Evolutionary conservation across 169 alveolate species (phyloP), one percentile per base, ranked within the genome.

Genomic region (Eimeria praecox): DNA sequence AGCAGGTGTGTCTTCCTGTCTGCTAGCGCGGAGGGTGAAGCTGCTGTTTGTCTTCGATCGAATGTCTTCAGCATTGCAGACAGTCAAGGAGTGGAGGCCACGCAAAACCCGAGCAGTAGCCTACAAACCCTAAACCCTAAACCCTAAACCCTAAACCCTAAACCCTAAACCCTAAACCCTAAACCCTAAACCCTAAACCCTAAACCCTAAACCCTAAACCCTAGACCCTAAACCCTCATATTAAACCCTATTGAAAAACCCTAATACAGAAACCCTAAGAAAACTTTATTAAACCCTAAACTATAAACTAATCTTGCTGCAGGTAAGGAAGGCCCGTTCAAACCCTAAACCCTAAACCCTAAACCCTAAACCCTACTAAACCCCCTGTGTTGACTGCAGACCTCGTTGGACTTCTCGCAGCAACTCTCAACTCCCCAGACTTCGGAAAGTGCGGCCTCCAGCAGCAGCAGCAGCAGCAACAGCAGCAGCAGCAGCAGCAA

Each of bases 381-480:
- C 24, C 52, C 52, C 12, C 35, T 35, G 86, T 16, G 38, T n/a
- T 69, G 16, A 33, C 30, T n/a, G 40, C 44, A 69, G 86, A 24
- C 52, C 86, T 75, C 86, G 10, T 75, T 6, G 86, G 56, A 9
- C 42, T 75, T 38, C 42, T 75, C 30, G 49, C 49, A 9, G 86
- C 86, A 35, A 52, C 52, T 16, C 49, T 75, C 14, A 75, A 75
- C 86, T 33, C 52, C 30, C 86, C 86, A 9, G 44, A 75, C 49
- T 75, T 75, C 52, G 86, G 86, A 33, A 75, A 27, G 86, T 75
- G 86, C 54, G 56, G n/a, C 27, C 42, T 75, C 54, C 27, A 9
- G 27, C 86, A 33, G 86, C 54, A 44, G 42, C 56, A 49, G 56
- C 20, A 5, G 56, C 56, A 49, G 56, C 56, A 49, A 12, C 56